Evolutionary conservation across 2,329 filamentous ascomycete genomes (phyloP).

Genomic region (Chaetomium sp.): DNA sequence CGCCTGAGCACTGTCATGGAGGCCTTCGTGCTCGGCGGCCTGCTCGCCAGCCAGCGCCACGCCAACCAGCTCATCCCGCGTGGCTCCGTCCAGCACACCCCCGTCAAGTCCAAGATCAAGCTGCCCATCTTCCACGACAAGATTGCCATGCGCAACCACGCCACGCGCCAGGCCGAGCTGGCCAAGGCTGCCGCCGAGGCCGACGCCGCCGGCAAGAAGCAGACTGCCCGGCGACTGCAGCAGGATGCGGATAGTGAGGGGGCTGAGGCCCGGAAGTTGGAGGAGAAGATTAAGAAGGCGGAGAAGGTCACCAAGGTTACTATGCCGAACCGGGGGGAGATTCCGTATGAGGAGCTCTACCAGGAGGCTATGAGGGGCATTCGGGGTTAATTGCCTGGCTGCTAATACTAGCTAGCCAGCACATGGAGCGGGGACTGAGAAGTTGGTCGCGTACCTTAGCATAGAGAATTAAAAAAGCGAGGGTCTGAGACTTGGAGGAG

Average conservation of each 20-base stretch:
- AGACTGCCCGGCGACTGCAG: neutral
- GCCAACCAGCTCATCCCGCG: neutral
- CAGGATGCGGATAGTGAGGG: neutral
- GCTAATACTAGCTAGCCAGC: no score
- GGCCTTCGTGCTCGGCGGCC: conserved; percentile 7
- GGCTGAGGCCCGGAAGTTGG: neutral
- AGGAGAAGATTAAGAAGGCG: neutral
- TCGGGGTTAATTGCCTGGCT: neutral
- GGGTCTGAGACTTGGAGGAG: no score
- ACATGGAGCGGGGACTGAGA: no score
- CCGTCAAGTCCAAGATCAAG: neutral
- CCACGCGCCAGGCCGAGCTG: neutral
- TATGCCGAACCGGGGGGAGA: neutral
- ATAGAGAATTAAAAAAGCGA: no score
- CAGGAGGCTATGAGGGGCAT: neutral
- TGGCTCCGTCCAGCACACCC: neutral
- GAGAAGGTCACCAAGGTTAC: neutral
- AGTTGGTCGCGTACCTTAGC: no score
- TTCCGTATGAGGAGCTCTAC: conserved; percentile 3
- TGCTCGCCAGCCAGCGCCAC: neutral
- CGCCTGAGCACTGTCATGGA: neutral
- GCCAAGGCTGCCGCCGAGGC: neutral
- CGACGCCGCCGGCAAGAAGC: neutral
- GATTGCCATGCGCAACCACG: neutral
- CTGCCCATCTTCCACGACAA: neutral